phyloP scores from a whole-genome alignment of 345 rosid species.

The Eucalyptus leucophloia region DNA sequence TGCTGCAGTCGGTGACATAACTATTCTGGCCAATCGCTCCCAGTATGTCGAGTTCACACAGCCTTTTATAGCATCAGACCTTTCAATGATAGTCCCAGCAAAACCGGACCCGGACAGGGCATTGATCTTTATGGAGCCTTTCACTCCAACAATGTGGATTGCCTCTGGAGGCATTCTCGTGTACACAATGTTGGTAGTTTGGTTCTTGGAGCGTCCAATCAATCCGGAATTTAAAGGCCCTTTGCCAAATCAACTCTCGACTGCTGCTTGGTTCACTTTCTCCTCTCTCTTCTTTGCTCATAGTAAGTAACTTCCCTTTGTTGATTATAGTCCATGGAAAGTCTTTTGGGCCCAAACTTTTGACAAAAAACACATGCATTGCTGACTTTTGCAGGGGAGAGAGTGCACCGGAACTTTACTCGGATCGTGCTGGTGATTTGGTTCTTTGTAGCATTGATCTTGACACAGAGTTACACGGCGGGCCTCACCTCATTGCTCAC shows the following conservation, averaged over 20 bases:
- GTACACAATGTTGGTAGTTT: slow-evolving; percentile 32
- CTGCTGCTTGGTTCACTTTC: slow-evolving; percentile 35
- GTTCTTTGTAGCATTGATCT: slow-evolving; percentile 47
- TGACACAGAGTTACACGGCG: slow-evolving; percentile 56
- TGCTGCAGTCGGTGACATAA: slow-evolving; percentile 35
- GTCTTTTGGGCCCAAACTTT: background rate
- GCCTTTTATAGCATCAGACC: slow-evolving; percentile 35
- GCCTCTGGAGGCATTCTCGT: slow-evolving; percentile 20
- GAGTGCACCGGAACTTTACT: slow-evolving; percentile 17
- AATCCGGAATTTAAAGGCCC: slow-evolving; percentile 31
- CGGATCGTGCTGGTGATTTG: slow-evolving; percentile 35
- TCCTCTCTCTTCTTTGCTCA: slow-evolving; percentile 47
- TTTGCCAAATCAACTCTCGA: slow-evolving; percentile 13
- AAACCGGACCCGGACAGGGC: background rate
- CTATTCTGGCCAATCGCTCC: slow-evolving; percentile 25
- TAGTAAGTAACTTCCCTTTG: slow-evolving; percentile 12
- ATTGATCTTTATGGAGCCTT: slow-evolving; percentile 41
- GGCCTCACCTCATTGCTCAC: slow-evolving; percentile 48
- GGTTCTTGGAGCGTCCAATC: slow-evolving; percentile 26
- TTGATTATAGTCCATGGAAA: background rate
- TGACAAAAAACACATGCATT: background rate
- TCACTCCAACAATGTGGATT: slow-evolving; percentile 34
- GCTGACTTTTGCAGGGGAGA: slow-evolving; percentile 23
- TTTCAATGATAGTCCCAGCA: slow-evolving; percentile 33
- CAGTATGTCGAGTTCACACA: slow-evolving; percentile 32